Conservation (phyloP, 306 rosid species). For the Astragalus glycyphyllos region DNA sequence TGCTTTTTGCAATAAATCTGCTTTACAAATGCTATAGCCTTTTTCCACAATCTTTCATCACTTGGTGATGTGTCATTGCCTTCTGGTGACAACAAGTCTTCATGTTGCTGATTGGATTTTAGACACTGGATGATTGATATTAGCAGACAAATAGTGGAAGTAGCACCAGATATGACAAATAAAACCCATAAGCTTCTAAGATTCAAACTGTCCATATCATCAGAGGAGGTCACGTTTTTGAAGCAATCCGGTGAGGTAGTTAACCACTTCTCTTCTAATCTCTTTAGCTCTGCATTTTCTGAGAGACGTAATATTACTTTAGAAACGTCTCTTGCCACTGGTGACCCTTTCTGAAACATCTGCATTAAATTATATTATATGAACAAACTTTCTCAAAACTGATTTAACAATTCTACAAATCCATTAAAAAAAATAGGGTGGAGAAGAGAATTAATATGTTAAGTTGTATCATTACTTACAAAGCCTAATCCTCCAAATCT, state of each 20-base stretch:
- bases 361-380: conserved; percentile 40
- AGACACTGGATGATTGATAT: conserved; percentile 35
- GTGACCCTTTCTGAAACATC: conserved; percentile 83
- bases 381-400: no score
- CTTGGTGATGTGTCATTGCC: conserved; percentile 20
- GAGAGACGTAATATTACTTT: conserved; percentile 56
- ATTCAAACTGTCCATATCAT: conserved; percentile 40
- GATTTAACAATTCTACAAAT: no score
- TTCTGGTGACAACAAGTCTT: conserved; percentile 21
- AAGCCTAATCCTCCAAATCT: conserved; percentile 79
- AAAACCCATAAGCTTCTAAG: conserved; percentile 62
- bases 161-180: conserved; percentile 55
- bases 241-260: conserved; percentile 43
- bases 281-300: conserved; percentile 48
- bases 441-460: no score
- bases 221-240: conserved; percentile 30
- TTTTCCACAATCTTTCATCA: conserved; percentile 36
- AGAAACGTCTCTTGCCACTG: conserved; percentile 64
- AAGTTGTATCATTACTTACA: conserved; percentile 54
- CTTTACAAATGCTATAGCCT: conserved; percentile 17
- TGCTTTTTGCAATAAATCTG: conserved; percentile 31
- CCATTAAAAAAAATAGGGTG: no score
- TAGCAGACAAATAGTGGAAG: conserved; percentile 59
- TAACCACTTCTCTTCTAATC: conserved; percentile 54
- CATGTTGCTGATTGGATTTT: conserved; percentile 2